These are phyloP conservation scores for Phycomyces nitens DNA, from an alignment of 192 early-diverging fungal genomes.

Conservation along the genomic window DNA sequence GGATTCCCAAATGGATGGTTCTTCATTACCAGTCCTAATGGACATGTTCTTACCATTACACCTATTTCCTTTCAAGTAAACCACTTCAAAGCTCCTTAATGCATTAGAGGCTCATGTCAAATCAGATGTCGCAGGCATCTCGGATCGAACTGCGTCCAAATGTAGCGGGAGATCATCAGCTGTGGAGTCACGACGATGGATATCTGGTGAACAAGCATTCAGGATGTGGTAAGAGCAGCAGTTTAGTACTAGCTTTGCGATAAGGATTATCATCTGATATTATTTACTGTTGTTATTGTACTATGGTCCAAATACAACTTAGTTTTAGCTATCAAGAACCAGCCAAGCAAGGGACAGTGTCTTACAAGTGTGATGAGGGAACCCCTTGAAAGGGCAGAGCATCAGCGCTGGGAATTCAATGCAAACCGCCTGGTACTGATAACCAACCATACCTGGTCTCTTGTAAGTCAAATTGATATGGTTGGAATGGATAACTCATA, in stretches of 20 bases:
- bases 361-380: too few species aligned
- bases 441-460: too few species aligned
- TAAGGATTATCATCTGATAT: not conserved
- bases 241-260: not conserved
- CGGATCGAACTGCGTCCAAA: not conserved
- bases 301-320: too few species aligned
- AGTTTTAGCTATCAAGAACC: too few species aligned
- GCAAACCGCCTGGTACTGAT: too few species aligned
- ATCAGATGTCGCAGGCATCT: not conserved
- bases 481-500: too few species aligned
- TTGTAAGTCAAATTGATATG: too few species aligned
- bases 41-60: conserved; percentile 13
- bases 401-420: too few species aligned
- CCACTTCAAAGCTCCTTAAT: not conserved
- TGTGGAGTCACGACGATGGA: conserved; percentile 12
- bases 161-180: not conserved
- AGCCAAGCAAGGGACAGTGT: too few species aligned
- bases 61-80: conserved; percentile 2
- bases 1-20: conserved; percentile 16
- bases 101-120: not conserved
- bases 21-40: conserved; percentile 3
- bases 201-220: conserved; percentile 14
- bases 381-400: too few species aligned
- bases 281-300: not conserved
- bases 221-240: not conserved